phyloP scores from a whole-genome alignment of 2,329 filamentous ascomycete genomes.

The Neonectria sp. region DNA sequence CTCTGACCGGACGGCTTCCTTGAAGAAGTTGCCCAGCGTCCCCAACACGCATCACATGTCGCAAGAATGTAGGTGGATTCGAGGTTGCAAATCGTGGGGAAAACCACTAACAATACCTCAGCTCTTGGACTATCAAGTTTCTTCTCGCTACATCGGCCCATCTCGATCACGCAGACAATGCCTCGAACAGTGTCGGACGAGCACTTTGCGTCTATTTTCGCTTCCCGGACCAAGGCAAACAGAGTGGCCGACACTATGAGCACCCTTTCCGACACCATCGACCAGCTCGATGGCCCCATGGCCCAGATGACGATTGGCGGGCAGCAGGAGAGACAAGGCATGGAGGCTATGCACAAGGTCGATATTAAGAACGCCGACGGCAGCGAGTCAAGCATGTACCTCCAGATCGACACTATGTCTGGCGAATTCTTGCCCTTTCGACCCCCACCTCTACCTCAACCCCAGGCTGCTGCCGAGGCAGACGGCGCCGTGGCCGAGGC shows the following conservation, averaged over 20 bases:
- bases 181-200: conserved; percentile 80
- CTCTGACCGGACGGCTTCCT: conserved; percentile 60
- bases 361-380: conserved; percentile 71
- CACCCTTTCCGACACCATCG: conserved; percentile 73
- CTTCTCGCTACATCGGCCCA: conserved; percentile 95
- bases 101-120: conserved; percentile 56
- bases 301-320: conserved; percentile 65
- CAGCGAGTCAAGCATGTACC: conserved; percentile 70
- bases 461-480: conserved; percentile 63
- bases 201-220: conserved; percentile 89
- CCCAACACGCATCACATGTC: conserved; percentile 82
- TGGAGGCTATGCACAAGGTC: conserved; percentile 65
- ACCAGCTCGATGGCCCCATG: conserved; percentile 73
- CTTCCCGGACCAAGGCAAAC: conserved; percentile 65
- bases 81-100: neutral
- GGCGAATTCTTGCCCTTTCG: conserved; percentile 85
- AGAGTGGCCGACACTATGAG: conserved; percentile 75
- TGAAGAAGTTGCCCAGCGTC: conserved; percentile 78
- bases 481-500: conserved; percentile 51
- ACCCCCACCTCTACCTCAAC: conserved; percentile 84
- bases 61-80: conserved; percentile 69
- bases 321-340: conserved; percentile 57
- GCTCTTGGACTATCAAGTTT: conserved; percentile 92
- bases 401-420: conserved; percentile 78
- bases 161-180: conserved; percentile 88